Conservation (phyloP, 495 filamentous ascomycete genomes). For the Annulohypoxylon bovei region DNA sequence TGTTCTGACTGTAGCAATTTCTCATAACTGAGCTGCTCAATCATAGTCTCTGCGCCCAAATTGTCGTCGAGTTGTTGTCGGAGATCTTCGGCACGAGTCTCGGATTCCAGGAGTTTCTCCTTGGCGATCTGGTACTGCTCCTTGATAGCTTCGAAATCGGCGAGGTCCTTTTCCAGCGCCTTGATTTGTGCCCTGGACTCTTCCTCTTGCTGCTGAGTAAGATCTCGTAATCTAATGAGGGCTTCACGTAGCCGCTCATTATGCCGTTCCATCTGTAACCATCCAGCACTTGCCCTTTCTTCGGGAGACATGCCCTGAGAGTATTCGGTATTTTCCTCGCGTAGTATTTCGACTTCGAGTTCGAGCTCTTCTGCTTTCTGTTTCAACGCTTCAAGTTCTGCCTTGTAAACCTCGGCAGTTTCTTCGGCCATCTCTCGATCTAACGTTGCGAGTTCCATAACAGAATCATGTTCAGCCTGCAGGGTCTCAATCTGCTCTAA, state of each 20-base stretch:
- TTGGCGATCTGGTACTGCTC: conserved; percentile 75
- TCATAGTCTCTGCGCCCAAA: conserved; percentile 87
- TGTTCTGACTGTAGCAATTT: conserved; percentile 84
- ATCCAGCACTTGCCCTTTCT: conserved; percentile 84
- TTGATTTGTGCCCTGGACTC: conserved; percentile 81
- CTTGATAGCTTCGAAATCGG: conserved; percentile 75
- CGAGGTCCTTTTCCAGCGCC: conserved; percentile 78
- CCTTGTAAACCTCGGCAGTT: conserved; percentile 79
- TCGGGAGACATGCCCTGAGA: conserved; percentile 86
- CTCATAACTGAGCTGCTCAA: conserved; percentile 87
- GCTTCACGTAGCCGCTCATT: conserved; percentile 92
- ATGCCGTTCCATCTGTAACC: conserved; percentile 88
- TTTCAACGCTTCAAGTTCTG: conserved; percentile 82
- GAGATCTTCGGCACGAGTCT: conserved; percentile 85
- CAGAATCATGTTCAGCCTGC: conserved; percentile 83
- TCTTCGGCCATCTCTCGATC: conserved; percentile 98
- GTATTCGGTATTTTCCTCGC: conserved; percentile 86
- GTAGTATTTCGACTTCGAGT: conserved; percentile 85
- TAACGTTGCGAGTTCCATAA: conserved; percentile 86
- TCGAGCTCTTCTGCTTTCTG: conserved; percentile 82
- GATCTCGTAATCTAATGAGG: conserved; percentile 81
- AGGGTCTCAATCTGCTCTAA: conserved; percentile 74
- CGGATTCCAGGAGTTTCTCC: conserved; percentile 74
- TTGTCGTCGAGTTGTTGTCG: conserved; percentile 91
- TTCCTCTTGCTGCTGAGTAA: conserved; percentile 85